phyloP scores from a whole-genome alignment of 2,329 filamentous ascomycete species.

The Beauveria sp. region DNA sequence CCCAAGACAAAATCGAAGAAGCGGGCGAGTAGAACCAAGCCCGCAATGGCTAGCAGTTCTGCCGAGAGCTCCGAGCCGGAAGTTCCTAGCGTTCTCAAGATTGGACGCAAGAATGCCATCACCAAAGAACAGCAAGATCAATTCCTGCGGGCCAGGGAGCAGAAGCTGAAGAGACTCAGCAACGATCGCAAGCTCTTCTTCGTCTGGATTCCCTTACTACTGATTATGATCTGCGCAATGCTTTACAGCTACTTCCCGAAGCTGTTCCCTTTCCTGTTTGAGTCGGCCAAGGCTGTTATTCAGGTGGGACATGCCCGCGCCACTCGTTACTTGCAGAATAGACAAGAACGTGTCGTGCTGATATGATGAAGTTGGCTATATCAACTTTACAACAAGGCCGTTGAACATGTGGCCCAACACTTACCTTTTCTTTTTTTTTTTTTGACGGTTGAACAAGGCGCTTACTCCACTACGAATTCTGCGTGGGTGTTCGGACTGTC shows the following conservation, averaged over 20 bases:
- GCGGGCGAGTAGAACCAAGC: slow-evolving; percentile 25
- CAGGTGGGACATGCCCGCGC: slow-evolving; percentile 19
- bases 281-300: slow-evolving; percentile 25
- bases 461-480: neutral
- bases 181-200: slow-evolving; percentile 61
- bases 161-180: slow-evolving; percentile 55
- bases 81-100: slow-evolving; percentile 42
- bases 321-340: slow-evolving; percentile 19
- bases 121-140: slow-evolving; percentile 59
- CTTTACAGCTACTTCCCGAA: slow-evolving; percentile 44
- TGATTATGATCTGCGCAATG: slow-evolving; percentile 41
- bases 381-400: neutral
- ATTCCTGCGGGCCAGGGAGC: slow-evolving; percentile 51
- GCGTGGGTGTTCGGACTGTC: neutral
- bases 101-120: slow-evolving; percentile 55
- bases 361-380: slow-evolving; percentile 14
- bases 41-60: neutral
- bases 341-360: slow-evolving; percentile 20
- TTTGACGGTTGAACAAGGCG: neutral
- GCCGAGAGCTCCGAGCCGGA: slow-evolving; percentile 21
- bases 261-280: slow-evolving; percentile 30
- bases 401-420: neutral
- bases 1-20: slow-evolving; percentile 14
- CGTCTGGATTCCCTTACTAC: slow-evolving; percentile 52
- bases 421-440: neutral